Percentiles rank a stretch among this genome's conserved stretches.
These are phyloP conservation scores for Aspergillus amoenus DNA, from an alignment of 2,329 filamentous ascomycete species.

Conservation along the genomic window DNA sequence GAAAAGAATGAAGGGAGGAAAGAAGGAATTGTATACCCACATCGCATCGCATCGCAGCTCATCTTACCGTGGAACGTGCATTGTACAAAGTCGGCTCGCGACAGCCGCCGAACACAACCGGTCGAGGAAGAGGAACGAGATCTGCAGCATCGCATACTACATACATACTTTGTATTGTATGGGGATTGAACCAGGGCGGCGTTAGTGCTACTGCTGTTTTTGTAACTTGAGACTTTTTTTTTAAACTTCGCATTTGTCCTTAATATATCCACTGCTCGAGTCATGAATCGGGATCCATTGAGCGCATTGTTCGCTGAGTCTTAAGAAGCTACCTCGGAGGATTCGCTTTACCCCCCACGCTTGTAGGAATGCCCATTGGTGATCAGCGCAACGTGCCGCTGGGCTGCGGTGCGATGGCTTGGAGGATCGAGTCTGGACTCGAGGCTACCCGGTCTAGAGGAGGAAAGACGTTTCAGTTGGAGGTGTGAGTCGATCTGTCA, in stretches of 20 bases:
- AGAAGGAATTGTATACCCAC: slow-evolving; percentile 5
- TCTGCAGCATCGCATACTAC: slow-evolving; percentile 1
- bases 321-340: not conserved
- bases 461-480: not conserved
- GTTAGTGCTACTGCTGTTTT: slow-evolving; percentile 5
- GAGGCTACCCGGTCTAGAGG: not conserved
- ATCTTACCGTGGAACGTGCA: not conserved
- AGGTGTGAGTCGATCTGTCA: not conserved
- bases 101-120: not conserved
- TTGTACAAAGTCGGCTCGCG: not conserved
- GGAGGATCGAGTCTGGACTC: not conserved
- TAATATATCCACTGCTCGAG: slow-evolving; percentile 2
- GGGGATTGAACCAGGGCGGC: slow-evolving; percentile 5
- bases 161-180: slow-evolving; percentile 3
- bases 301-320: not conserved
- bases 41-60: not conserved
- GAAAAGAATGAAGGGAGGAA: not conserved
- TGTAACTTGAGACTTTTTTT: not conserved
- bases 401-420: not conserved
- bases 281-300: not conserved
- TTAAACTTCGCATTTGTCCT: not conserved
- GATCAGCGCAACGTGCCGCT: not conserved
- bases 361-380: not conserved
- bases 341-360: not conserved
- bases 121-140: not conserved